Evolutionary conservation across 768 basidiomycete species (phyloP), one percentile per base, ranked within the genome.

Genomic region (Leccinum incarnatum): DNA sequence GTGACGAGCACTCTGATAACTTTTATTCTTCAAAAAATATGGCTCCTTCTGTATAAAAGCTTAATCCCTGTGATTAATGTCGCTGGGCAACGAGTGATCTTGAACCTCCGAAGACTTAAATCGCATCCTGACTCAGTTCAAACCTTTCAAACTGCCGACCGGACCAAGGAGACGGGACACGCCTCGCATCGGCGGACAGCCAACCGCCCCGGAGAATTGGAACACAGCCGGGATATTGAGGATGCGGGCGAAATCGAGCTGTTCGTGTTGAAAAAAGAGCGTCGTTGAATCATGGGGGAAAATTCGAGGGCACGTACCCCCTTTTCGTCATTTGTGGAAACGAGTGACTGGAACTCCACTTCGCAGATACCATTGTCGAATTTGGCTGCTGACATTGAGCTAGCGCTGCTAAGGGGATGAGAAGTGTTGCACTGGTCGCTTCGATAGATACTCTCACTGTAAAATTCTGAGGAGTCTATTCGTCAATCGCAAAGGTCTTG

Each of bases 61-160:
- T 2, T 3, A 54, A 4, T 37, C 8, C 65, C 62, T 5, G 6
- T 68, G 2, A 27, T 27, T 27, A 27, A 42, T 14, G 27, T 68
- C 7, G 25, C 34, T 4, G 66, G 66, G 17, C 67, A 67, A 42
- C 60, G 66, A 5, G 51, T 55, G 5, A 57, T 67, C 23, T 55
- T 67, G n/a, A 67, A 67, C 46, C 58, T 66, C 19, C 55, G 60
- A n/a, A 27, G 15, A 27, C 47, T 49, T 27, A 27, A 17, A 23
- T 49, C 47, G 15, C 47, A 48, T 15, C 25, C 11, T 27, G 15
- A 15, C 15, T 5, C 46, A 15, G 7, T 27, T 27, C 27, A 27
- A 27, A 27, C 27, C 8, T 27, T 14, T 23, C 47, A 48, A 19
- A n/a, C 29, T 30, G 5, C 3, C 5, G 11, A 30, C n/a, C n/a